These are phyloP conservation scores for Metschnikowia noctiluminum DNA, from an alignment of 805 yeast genomes.

Conservation along the genomic window DNA sequence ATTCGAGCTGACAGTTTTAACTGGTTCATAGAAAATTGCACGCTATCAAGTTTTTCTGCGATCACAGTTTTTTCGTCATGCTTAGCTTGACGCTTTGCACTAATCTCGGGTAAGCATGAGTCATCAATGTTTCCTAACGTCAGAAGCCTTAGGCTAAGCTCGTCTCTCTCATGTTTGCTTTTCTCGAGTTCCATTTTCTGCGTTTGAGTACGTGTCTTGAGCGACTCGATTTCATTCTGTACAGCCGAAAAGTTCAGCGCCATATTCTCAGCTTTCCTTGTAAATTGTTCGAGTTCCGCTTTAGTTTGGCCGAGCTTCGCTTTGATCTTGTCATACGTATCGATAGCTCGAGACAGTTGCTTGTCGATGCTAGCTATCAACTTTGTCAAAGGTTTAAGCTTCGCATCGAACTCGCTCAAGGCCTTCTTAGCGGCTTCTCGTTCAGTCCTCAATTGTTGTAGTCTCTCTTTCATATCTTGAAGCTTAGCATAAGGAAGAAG, in stretches of 20 bases:
- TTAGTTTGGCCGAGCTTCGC: not conserved
- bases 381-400: slow-evolving; percentile 23
- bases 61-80: slow-evolving; percentile 25
- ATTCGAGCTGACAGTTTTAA: slow-evolving; percentile 9
- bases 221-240: slow-evolving; percentile 13
- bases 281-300: not conserved
- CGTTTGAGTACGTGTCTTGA: slow-evolving; percentile 12
- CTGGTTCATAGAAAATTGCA: slow-evolving; percentile 5
- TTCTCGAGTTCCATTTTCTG: slow-evolving; percentile 14
- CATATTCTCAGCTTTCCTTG: slow-evolving; percentile 5
- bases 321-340: not conserved
- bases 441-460: slow-evolving; percentile 30
- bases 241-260: slow-evolving; percentile 5
- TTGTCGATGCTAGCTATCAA: not conserved
- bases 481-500: slow-evolving; percentile 40
- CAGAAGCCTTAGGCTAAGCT: slow-evolving; percentile 5
- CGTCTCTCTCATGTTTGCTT: slow-evolving; percentile 11
- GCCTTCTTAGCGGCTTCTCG: slow-evolving; percentile 35
- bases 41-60: slow-evolving; percentile 21
- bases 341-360: not conserved
- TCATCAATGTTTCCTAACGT: slow-evolving; percentile 10
- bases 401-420: slow-evolving; percentile 24
- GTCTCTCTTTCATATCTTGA: slow-evolving; percentile 34
- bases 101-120: slow-evolving; percentile 4
- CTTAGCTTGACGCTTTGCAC: slow-evolving; percentile 8